Percentiles rank a stretch among this genome's conserved stretches.
phyloP scores from a whole-genome alignment of 2,329 filamentous ascomycete genomes.

The Amauroascus niger region DNA sequence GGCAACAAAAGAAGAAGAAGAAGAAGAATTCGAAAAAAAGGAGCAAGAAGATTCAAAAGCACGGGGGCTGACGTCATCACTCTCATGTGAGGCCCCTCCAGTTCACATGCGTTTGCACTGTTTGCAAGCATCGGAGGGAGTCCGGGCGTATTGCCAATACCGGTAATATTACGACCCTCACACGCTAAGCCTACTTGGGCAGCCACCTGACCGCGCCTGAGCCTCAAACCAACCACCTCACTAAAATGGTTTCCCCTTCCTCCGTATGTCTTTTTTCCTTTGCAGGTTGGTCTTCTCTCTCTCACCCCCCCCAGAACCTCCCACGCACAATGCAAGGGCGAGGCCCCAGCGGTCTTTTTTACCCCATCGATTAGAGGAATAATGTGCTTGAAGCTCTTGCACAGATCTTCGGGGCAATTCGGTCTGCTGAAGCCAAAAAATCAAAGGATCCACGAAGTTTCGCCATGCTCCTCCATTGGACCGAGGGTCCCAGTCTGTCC shows the following conservation, averaged over 20 bases:
- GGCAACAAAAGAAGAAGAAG: too few relatives aligned
- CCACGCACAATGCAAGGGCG: too few relatives aligned
- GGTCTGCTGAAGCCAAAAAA: not conserved
- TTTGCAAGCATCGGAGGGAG: slow-evolving; percentile 7
- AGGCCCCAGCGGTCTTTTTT: too few relatives aligned
- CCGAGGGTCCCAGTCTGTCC: not conserved
- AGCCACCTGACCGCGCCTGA: not conserved
- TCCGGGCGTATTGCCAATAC: slow-evolving; percentile 2
- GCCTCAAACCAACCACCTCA: too few relatives aligned
- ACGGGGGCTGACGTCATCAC: slow-evolving; percentile 2
- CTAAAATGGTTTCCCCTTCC: too few relatives aligned
- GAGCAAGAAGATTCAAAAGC: too few relatives aligned
- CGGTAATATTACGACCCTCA: not conserved
- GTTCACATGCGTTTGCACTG: slow-evolving; percentile 13
- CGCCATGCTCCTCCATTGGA: slow-evolving; percentile 3
- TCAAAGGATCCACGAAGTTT: not conserved
- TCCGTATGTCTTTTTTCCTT: too few relatives aligned
- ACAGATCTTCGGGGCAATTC: not conserved
- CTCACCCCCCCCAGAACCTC: too few relatives aligned
- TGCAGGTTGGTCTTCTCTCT: too few relatives aligned
- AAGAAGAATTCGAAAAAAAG: too few relatives aligned
- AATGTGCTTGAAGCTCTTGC: not conserved
- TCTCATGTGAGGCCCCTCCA: not conserved
- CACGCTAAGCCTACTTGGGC: not conserved
- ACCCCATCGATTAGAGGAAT: too few relatives aligned